Evolutionary conservation across 2,329 filamentous ascomycete genomes (phyloP).

Genomic region (Torrubiella hemipterigena): DNA sequence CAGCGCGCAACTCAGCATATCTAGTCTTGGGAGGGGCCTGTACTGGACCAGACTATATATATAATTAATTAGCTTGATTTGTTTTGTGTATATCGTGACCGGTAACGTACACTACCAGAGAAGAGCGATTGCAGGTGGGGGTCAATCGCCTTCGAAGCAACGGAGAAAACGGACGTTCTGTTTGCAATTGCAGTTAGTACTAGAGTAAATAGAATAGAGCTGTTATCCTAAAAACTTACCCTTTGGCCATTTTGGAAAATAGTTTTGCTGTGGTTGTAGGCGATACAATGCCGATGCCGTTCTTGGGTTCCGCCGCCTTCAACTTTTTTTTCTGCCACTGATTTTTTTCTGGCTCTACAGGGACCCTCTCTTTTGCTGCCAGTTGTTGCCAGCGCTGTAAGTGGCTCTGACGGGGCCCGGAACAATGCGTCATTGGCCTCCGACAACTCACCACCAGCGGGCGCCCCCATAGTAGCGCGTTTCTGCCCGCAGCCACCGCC

Average conservation of each 20-base stretch:
- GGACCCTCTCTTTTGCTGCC: no score
- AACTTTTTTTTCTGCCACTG: neutral
- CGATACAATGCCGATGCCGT: no score
- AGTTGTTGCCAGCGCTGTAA: no score
- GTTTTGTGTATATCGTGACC: neutral
- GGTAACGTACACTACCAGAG: slow-evolving; percentile 53
- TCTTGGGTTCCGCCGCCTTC: no score
- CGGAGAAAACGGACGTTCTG: slow-evolving; percentile 27
- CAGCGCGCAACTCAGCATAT: slow-evolving; percentile 23
- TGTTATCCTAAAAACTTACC: slow-evolving; percentile 5
- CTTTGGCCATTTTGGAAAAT: slow-evolving; percentile 10
- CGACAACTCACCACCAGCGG: neutral
- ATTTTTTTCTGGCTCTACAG: neutral
- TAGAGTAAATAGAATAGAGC: neutral
- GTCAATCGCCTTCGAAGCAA: slow-evolving; percentile 48
- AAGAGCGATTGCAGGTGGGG: slow-evolving; percentile 60
- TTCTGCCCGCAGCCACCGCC: no score
- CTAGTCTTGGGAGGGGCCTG: slow-evolving; percentile 30
- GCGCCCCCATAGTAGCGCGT: neutral
- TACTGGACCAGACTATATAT: slow-evolving; percentile 36
- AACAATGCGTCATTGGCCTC: neutral
- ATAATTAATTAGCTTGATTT: slow-evolving; percentile 4
- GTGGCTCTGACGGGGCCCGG: neutral
- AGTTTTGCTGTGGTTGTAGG: no score
- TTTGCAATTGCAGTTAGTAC: slow-evolving; percentile 9